These are phyloP conservation scores for Populus simonii DNA, from an alignment of 345 rosid genomes.

Conservation along the genomic window DNA sequence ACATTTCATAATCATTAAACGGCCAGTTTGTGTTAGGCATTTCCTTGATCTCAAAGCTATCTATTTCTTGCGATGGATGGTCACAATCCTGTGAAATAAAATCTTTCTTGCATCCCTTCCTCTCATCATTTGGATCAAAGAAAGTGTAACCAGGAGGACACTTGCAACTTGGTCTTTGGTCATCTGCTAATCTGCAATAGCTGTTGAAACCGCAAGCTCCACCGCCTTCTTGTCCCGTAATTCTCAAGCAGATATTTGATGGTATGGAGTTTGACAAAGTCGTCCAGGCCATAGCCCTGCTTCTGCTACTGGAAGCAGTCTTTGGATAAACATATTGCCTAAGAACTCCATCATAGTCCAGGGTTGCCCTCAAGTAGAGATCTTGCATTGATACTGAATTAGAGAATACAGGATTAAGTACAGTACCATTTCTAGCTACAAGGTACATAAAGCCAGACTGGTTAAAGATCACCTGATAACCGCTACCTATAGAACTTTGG, in stretches of 20 bases:
- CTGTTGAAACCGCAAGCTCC: conserved; percentile 63
- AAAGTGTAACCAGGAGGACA: too few species aligned
- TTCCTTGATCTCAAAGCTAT: background rate
- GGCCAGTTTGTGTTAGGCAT: too few species aligned
- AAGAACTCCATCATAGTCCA: conserved; percentile 60
- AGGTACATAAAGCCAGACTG: conserved; percentile 45
- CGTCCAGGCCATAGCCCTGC: conserved; percentile 37
- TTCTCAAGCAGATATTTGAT: conserved; percentile 32
- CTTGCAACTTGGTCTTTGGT: conserved; percentile 13
- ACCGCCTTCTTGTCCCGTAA: conserved; percentile 17
- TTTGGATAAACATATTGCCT: conserved; percentile 54
- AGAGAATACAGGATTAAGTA: conserved; percentile 2
- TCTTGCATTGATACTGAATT: conserved; percentile 8
- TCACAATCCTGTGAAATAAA: background rate
- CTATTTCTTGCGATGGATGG: conserved; percentile 26
- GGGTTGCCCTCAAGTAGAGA: conserved; percentile 40
- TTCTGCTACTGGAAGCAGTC: conserved; percentile 9
- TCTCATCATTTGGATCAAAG: too few species aligned
- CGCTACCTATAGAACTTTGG: background rate
- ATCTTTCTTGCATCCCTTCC: too few species aligned
- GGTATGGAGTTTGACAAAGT: conserved; percentile 20
- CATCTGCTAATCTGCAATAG: conserved; percentile 36
- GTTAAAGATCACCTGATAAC: conserved; percentile 39
- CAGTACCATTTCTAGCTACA: conserved; percentile 22
- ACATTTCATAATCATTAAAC: too few species aligned